Percentiles rank a stretch among this genome's conserved stretches.
Conservation (phyloP, 371 early-diverging fungal species). For the Mortierella sp. region DNA sequence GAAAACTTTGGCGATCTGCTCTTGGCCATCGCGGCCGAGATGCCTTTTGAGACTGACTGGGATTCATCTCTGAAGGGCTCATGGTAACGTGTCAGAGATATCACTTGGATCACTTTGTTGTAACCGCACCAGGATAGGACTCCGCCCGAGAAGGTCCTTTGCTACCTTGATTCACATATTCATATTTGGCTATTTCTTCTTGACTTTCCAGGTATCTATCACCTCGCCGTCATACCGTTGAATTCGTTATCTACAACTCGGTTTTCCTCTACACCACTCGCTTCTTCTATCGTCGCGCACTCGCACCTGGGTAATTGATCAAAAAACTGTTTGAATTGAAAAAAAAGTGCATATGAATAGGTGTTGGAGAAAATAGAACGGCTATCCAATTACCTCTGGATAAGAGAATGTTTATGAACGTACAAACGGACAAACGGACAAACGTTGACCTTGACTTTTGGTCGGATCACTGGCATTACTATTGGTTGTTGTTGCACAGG, state of each 20-base stretch:
- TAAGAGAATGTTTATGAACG: too few species aligned
- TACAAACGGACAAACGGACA: too few species aligned
- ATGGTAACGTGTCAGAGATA: conserved; percentile 57
- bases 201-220: conserved; percentile 66
- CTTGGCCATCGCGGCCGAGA: conserved; percentile 62
- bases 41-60: conserved; percentile 70
- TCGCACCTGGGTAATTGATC: conserved; percentile 56
- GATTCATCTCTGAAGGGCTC: conserved; percentile 65
- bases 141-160: too few species aligned
- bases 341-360: background rate
- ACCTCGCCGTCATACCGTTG: conserved; percentile 70
- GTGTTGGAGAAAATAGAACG: background rate
- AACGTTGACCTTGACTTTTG: background rate
- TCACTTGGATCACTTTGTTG: background rate
- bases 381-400: too few species aligned
- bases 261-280: conserved; percentile 58
- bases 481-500: background rate
- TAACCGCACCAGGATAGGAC: too few species aligned
- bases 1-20: conserved; percentile 56
- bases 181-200: background rate
- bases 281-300: conserved; percentile 61
- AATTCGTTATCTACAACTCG: conserved; percentile 65
- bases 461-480: background rate
- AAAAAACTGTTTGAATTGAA: background rate
- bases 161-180: background rate